Evolutionary conservation across 1,284 basidiomycete genomes (phyloP).

Genomic region (Trametes polyzona): DNA sequence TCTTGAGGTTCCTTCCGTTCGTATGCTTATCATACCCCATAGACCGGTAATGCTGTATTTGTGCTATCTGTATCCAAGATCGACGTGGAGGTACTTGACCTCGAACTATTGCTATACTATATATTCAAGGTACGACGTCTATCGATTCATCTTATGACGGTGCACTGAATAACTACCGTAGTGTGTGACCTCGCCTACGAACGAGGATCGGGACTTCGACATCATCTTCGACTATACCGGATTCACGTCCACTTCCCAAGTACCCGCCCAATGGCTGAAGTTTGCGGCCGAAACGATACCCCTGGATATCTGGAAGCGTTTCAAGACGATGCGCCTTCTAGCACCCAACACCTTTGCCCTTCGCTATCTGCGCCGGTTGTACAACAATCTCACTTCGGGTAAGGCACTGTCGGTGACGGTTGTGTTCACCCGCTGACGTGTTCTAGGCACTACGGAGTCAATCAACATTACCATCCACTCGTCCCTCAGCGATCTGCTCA

Average conservation of each 20-base stretch:
- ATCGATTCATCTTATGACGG: background rate
- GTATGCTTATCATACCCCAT: background rate
- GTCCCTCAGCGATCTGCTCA: conserved; percentile 50
- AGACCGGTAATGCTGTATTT: conserved; percentile 63
- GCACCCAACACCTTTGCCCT: conserved; percentile 81
- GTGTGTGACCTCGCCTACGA: conserved; percentile 47
- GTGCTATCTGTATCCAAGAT: conserved; percentile 69
- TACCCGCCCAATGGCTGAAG: conserved; percentile 84
- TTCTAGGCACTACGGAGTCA: conserved; percentile 26
- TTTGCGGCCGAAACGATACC: conserved; percentile 82
- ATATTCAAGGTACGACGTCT: conserved; percentile 67
- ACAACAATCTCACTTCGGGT: conserved; percentile 80
- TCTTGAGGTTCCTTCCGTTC: background rate
- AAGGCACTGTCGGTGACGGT: conserved; percentile 28
- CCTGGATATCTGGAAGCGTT: conserved; percentile 60
- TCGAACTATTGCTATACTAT: conserved; percentile 84
- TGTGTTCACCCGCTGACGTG: background rate
- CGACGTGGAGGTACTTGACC: conserved; percentile 83
- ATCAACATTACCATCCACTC: conserved; percentile 28
- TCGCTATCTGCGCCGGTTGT: conserved; percentile 75
- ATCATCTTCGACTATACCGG: conserved; percentile 84
- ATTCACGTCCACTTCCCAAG: conserved; percentile 76
- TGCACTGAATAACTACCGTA: conserved; percentile 20
- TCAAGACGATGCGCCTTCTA: conserved; percentile 68
- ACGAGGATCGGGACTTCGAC: conserved; percentile 62